Conservation (phyloP, 2,329 filamentous ascomycete genomes). For the Bretziella fagacearum region DNA sequence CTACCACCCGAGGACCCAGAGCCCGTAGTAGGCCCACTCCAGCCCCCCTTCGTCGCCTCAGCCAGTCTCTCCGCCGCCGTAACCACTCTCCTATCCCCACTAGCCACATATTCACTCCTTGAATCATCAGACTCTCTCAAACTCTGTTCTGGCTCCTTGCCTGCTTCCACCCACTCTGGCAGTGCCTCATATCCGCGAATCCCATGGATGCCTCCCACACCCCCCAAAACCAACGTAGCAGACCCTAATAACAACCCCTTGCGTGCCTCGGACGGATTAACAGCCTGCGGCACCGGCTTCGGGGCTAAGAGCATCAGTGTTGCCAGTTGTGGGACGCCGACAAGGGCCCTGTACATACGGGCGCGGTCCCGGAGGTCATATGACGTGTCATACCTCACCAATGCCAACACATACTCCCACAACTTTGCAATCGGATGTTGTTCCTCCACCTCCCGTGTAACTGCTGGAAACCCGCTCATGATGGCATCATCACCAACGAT, state of each 20-base stretch:
- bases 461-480: slow-evolving; percentile 17
- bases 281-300: slow-evolving; percentile 81
- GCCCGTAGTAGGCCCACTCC: neutral
- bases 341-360: slow-evolving; percentile 70
- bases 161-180: slow-evolving; percentile 69
- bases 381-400: slow-evolving; percentile 83
- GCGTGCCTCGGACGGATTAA: slow-evolving; percentile 71
- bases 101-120: slow-evolving; percentile 20
- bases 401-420: slow-evolving; percentile 69
- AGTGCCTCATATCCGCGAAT: slow-evolving; percentile 63
- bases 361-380: slow-evolving; percentile 89
- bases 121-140: slow-evolving; percentile 45
- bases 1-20: neutral
- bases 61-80: slow-evolving; percentile 50
- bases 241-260: slow-evolving; percentile 68
- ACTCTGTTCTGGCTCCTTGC: slow-evolving; percentile 59
- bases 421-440: slow-evolving; percentile 57
- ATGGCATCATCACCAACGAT: slow-evolving; percentile 12
- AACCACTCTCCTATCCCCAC: slow-evolving; percentile 23
- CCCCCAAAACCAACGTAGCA: slow-evolving; percentile 67
- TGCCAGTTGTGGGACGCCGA: slow-evolving; percentile 71
- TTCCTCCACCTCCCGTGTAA: slow-evolving; percentile 20
- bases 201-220: slow-evolving; percentile 54
- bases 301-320: slow-evolving; percentile 81
- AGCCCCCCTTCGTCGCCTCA: slow-evolving; percentile 29